Percentiles rank a stretch among this genome's conserved stretches.
These are phyloP conservation scores for Xylaria longipes DNA, from an alignment of 495 filamentous ascomycete species.

Conservation along the genomic window DNA sequence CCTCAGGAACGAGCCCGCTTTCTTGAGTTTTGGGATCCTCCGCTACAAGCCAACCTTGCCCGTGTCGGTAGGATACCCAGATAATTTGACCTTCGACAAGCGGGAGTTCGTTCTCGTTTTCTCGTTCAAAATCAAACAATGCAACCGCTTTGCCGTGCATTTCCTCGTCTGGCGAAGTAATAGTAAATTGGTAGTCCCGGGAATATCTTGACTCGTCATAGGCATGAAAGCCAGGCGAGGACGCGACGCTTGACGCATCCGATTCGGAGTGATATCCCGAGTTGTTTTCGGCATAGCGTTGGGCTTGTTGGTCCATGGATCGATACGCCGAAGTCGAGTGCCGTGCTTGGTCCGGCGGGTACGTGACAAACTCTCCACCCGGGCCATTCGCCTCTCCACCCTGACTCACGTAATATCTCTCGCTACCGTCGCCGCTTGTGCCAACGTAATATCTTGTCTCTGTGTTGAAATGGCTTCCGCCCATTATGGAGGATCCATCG, in stretches of 20 bases:
- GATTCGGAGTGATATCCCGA: constrained; percentile 62
- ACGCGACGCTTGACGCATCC: constrained; percentile 63
- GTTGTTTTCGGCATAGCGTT: constrained; percentile 65
- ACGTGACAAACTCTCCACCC: constrained; percentile 81
- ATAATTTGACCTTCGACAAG: constrained; percentile 95
- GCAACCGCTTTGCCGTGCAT: constrained; percentile 98
- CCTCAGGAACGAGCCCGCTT: constrained; percentile 90
- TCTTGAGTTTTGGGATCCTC: constrained; percentile 90
- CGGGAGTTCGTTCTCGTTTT: constrained; percentile 96
- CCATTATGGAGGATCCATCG: constrained; percentile 50
- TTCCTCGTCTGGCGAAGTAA: constrained; percentile 93
- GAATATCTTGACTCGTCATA: constrained; percentile 75
- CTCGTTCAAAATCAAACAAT: constrained; percentile 90
- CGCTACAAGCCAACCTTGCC: constrained; percentile 96
- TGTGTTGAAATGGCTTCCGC: constrained; percentile 50
- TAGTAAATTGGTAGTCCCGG: constrained; percentile 91
- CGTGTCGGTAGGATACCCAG: constrained; percentile 93
- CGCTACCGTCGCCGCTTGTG: constrained; percentile 73
- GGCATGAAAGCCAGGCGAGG: constrained; percentile 55
- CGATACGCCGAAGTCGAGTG: constrained; percentile 58
- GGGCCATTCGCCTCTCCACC: constrained; percentile 73
- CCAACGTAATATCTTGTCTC: constrained; percentile 71
- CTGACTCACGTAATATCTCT: constrained; percentile 78
- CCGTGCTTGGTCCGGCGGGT: constrained; percentile 69
- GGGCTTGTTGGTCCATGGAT: constrained; percentile 47